Conservation (phyloP, 1,139 yeast genomes). For the Saccharomyces hybrid region DNA sequence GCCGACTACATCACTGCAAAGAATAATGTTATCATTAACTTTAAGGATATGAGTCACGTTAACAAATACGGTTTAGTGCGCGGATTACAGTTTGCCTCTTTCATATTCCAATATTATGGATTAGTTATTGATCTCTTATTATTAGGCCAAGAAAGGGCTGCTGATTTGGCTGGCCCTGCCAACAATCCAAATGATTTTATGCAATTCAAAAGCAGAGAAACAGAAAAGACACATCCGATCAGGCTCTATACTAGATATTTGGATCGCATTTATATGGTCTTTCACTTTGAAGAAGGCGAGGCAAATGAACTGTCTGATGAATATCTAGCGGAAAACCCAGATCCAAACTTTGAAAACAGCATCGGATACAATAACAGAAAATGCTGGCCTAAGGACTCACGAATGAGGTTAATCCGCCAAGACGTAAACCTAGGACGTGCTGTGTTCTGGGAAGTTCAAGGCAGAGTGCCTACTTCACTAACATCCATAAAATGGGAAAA, state of each 20-base stretch:
- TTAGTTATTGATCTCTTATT: slow-evolving; percentile 72
- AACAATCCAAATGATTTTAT: slow-evolving; percentile 67
- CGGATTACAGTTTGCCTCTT: slow-evolving; percentile 86
- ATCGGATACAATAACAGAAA: slow-evolving; percentile 81
- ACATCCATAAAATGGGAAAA: slow-evolving; percentile 74
- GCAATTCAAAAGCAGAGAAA: slow-evolving; percentile 52
- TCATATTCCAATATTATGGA: slow-evolving; percentile 86
- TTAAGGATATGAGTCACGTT: slow-evolving; percentile 91
- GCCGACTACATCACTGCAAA: slow-evolving; percentile 95
- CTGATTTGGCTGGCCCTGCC: slow-evolving; percentile 76
- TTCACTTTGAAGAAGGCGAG: slow-evolving; percentile 66
- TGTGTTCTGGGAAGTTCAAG: slow-evolving; percentile 80
- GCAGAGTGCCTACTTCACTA: slow-evolving; percentile 69
- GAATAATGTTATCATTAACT: slow-evolving; percentile 72
- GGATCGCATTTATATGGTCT: slow-evolving; percentile 72
- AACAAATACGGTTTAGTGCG: slow-evolving; percentile 82
- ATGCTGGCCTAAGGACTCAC: slow-evolving; percentile 90
- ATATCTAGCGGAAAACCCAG: slow-evolving; percentile 76
- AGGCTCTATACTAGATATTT: slow-evolving; percentile 74
- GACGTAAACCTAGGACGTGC: slow-evolving; percentile 93
- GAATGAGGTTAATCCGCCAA: slow-evolving; percentile 85
- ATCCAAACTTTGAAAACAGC: slow-evolving; percentile 81
- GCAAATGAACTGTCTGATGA: slow-evolving; percentile 70
- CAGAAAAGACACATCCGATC: slow-evolving; percentile 66
- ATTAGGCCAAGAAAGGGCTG: slow-evolving; percentile 80